Base-by-base conservation (phyloP, 2,329 filamentous ascomycete species). In the Pyrenochaeta sp. region DNA sequence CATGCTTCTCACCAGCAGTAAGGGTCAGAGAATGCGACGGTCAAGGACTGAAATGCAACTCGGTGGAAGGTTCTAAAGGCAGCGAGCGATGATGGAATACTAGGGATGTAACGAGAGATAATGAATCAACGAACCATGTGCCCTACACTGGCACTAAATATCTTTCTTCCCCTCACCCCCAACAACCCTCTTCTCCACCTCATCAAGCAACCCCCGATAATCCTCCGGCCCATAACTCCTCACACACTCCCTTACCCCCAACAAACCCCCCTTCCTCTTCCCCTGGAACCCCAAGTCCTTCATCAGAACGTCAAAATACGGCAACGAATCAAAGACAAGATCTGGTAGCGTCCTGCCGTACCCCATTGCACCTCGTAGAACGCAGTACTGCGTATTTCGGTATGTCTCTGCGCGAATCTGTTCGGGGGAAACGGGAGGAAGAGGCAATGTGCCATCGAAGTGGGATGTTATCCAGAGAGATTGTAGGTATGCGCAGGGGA, bases 341-440 rank as follows among this genome's bases (percentile, higher is more conserved):
- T 77, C 73, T 0, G 74, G 73, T 93, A 74, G 0, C 86, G 89
- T 54, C 93, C 91, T 4, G 79, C 77, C 58, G 91, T 72, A 74
- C 93, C 91, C 19, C 92, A 72, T 69, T 92, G 95, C 3, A 90
- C 90, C 52, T 27, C 91, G 83, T 84, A 88, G 89, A 62, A 83
- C 86, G 4, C 89, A 88, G 72, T 90, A 94, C 37, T 90, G 86
- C 22, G 84, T 87, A 69, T 90, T 82, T 46, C 92, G 78, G 25
- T 88, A 83, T 0, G 88, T 73, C 32, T 78, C 69, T 42, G 69
- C 64, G 22, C 56, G 56, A 25, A 68, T 47, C 19, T 68, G 50
- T 24, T 64, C 56, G 4, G 50, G 10, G 2, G 63, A 52, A 8
- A 52, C 43, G 1, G 46, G 24, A 47, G 66, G 72, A 53, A 60